These are phyloP conservation scores for Tausonia pullulans DNA, from an alignment of 1,284 basidiomycete genomes.

Conservation along the genomic window DNA sequence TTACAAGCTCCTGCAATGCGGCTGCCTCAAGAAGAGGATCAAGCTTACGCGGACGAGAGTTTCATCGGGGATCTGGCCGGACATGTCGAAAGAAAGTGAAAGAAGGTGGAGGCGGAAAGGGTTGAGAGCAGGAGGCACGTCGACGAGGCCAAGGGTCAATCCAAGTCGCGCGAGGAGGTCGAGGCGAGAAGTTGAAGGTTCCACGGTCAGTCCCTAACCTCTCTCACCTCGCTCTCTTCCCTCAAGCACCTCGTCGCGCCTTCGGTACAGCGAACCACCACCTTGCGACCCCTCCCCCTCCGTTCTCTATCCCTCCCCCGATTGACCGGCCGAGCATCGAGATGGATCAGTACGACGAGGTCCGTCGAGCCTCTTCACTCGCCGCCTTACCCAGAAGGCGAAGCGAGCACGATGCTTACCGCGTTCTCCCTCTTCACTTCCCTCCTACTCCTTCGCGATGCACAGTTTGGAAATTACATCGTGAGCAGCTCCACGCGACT, in stretches of 20 bases:
- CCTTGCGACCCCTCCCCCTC: neutral
- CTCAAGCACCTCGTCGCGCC: too few relatives aligned
- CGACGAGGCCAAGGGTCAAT: too few relatives aligned
- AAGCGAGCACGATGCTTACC: neutral
- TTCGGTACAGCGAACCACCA: neutral
- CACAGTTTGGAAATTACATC: conserved; percentile 18
- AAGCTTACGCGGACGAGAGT: too few relatives aligned
- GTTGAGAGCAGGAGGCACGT: too few relatives aligned
- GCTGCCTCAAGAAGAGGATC: too few relatives aligned
- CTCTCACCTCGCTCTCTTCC: neutral
- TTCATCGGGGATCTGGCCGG: too few relatives aligned
- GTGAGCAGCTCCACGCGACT: neutral
- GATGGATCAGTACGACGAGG: conserved; percentile 19
- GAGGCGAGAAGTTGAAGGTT: too few relatives aligned
- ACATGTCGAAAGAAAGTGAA: too few relatives aligned
- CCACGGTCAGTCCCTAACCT: neutral
- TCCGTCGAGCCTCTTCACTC: neutral
- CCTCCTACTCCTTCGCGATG: neutral
- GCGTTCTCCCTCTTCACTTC: neutral
- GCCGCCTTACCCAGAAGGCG: too few relatives aligned
- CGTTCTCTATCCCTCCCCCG: neutral
- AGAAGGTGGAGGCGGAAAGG: too few relatives aligned
- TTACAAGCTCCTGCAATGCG: too few relatives aligned
- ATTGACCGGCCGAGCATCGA: neutral
- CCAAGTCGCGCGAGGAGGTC: too few relatives aligned